Evolutionary conservation across 805 yeast species (phyloP).

Genomic region (Ogataea pignaliae): DNA sequence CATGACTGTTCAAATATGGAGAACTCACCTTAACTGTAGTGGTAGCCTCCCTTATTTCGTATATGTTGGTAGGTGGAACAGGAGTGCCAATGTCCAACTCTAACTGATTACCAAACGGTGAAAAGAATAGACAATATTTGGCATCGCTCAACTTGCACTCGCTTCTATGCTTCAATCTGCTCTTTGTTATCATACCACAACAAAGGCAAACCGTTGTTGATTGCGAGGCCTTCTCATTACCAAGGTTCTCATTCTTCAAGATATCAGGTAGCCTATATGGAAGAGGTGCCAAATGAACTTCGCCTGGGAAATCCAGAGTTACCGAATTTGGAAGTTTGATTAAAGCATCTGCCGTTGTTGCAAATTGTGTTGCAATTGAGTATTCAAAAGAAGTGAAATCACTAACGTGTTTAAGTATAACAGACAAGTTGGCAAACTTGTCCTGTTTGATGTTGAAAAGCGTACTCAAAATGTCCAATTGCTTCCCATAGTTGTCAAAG

Average conservation of each 20-base stretch:
- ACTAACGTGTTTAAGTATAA: slow-evolving; percentile 10
- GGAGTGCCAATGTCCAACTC: slow-evolving; percentile 5
- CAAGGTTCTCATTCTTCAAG: slow-evolving; percentile 40
- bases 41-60: not conserved
- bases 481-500: slow-evolving; percentile 28
- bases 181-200: slow-evolving; percentile 21
- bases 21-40: slow-evolving; percentile 38
- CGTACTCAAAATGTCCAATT: slow-evolving; percentile 28
- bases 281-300: slow-evolving; percentile 19
- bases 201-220: slow-evolving; percentile 19
- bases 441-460: slow-evolving; percentile 24
- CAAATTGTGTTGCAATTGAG: slow-evolving; percentile 15
- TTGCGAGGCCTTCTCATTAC: slow-evolving; percentile 21
- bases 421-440: slow-evolving; percentile 21
- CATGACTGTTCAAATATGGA: slow-evolving; percentile 71
- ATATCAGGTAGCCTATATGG: slow-evolving; percentile 39
- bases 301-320: slow-evolving; percentile 26
- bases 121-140: slow-evolving; percentile 20
- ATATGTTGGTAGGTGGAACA: not conserved
- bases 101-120: slow-evolving; percentile 24
- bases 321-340: slow-evolving; percentile 28
- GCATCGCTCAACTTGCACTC: slow-evolving; percentile 20
- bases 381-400: slow-evolving; percentile 14
- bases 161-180: slow-evolving; percentile 12
- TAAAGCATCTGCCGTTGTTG: slow-evolving; percentile 5